phyloP scores from a whole-genome alignment of 2,329 filamentous ascomycete species.

The Colletotrichum lindemuthianum region DNA sequence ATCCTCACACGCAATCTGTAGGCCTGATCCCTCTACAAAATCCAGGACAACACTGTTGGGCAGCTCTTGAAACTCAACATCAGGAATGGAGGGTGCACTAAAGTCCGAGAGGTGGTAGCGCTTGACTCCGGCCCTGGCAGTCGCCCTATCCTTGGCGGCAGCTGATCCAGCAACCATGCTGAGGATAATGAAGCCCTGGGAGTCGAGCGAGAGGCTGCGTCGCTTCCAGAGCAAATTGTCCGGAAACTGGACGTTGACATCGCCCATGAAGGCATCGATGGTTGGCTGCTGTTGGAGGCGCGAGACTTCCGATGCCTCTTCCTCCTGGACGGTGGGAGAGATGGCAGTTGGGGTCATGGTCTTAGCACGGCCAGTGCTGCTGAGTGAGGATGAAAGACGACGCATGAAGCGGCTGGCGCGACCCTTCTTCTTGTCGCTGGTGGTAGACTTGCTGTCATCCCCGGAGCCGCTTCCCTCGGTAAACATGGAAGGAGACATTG shows the following conservation, averaged over 20 bases:
- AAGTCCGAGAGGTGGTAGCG: conserved; percentile 90
- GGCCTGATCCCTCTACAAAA: conserved; percentile 67
- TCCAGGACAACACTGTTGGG: conserved; percentile 81
- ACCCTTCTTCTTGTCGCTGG: conserved; percentile 58
- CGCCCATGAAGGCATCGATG: conserved; percentile 77
- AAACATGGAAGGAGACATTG: conserved; percentile 52
- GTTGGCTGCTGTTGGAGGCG: conserved; percentile 45
- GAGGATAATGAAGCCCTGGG: conserved; percentile 83
- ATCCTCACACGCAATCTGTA: conserved; percentile 73
- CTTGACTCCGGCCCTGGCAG: conserved; percentile 64
- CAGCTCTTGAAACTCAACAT: conserved; percentile 91
- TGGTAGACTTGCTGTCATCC: conserved; percentile 55
- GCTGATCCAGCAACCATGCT: conserved; percentile 63
- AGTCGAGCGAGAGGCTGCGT: conserved; percentile 86
- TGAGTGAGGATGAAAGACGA: conserved; percentile 65
- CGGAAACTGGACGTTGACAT: conserved; percentile 97
- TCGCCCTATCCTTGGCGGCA: conserved; percentile 65
- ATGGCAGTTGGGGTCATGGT: conserved; percentile 53
- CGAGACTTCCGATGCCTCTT: conserved; percentile 51
- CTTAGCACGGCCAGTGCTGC: conserved; percentile 55
- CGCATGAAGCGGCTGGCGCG: conserved; percentile 68
- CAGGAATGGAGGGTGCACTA: conserved; percentile 79
- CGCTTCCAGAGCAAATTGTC: conserved; percentile 97
- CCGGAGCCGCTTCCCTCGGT: conserved; percentile 59
- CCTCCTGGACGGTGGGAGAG: conserved; percentile 63